Base-by-base conservation (phyloP, 805 yeast species). In the Candida chauliodis region DNA sequence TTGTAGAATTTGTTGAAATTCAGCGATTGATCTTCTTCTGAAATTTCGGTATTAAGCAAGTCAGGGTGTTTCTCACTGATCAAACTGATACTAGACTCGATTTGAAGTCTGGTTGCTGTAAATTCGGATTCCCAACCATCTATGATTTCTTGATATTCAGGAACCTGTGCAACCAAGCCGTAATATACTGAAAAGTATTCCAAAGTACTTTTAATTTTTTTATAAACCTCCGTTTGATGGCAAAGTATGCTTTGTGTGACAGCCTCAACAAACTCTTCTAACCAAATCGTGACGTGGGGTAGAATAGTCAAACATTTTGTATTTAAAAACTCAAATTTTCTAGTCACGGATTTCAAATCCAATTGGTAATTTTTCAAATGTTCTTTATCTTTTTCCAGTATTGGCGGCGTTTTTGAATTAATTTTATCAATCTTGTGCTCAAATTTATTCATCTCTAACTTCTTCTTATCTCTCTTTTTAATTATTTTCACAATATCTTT, bases 191-290 rank as follows among this genome's bases (percentile, higher is more conserved):
- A 34, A 40, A 50, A 62, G 37, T 55, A 46, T 13, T 43, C 36
- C 24, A 61, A 30, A 5, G 47, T 46, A 8, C 46, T 37, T 32
- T 33, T 37, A 18, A 74, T 48, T 17, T 55, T 49, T 19, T 56
- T 46, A 38, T 52, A 58, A 2, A 67, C 55, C 13, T 65, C 69
- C 16, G 51, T 24, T 34, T 74, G 69, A 24, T 66, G 61, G 44
- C 58, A 63, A 27, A 72, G 50, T 1, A 66, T 37, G 44, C 66
- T 59, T 34, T 64, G 54, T 1, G 73, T 55, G 10, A 76, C 41
- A 36, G 60, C 58, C 32, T 65, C 72, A 8, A 75, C 52, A 42
- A 75, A 75, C 46, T 76, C 82, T 24, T 76, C 75, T 31, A 75
- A 47, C 13, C 67, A 61, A 3, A 60, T 55, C 33, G 73, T 50